These are phyloP conservation scores for Thraustotheca clavata DNA, from an alignment of 352 stramenopile genomes.

Conservation along the genomic window DNA sequence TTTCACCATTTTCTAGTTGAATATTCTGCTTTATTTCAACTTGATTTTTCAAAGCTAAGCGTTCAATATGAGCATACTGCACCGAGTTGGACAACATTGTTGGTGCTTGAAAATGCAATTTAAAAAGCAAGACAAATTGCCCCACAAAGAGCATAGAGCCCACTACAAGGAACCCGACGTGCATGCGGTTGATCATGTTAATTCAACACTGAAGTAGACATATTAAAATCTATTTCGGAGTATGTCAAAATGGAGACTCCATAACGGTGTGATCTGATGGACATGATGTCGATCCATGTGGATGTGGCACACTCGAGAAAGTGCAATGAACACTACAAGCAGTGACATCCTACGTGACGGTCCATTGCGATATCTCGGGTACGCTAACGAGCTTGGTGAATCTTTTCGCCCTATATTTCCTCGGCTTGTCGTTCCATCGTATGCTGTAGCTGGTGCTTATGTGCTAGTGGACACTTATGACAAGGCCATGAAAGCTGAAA, in stretches of 20 bases:
- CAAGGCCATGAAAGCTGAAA: slow-evolving; percentile 44
- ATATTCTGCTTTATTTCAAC: no score
- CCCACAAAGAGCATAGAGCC: neutral
- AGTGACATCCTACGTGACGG: slow-evolving; percentile 80
- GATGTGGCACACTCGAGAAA: slow-evolving; percentile 1
- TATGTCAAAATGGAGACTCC: neutral
- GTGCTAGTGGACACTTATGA: slow-evolving; percentile 77
- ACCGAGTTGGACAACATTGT: no score
- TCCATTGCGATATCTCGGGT: slow-evolving; percentile 80
- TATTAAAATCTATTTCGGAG: neutral
- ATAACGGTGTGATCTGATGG: neutral
- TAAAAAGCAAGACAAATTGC: neutral
- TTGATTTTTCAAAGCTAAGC: no score
- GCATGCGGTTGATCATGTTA: no score
- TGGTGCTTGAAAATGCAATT: neutral
- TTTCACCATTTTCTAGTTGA: no score
- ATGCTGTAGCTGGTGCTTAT: slow-evolving; percentile 76
- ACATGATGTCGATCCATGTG: neutral
- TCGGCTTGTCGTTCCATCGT: slow-evolving; percentile 58
- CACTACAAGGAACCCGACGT: neutral
- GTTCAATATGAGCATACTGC: no score
- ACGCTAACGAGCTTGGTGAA: slow-evolving; percentile 85
- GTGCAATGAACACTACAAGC: neutral
- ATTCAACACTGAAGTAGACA: neutral
- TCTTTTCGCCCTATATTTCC: slow-evolving; percentile 76